A percentile compares a stretch with the other conserved stretches of the same genome.
Evolutionary conservation across 805 yeast genomes (phyloP).

Genomic region (Candida silvicultrix): DNA sequence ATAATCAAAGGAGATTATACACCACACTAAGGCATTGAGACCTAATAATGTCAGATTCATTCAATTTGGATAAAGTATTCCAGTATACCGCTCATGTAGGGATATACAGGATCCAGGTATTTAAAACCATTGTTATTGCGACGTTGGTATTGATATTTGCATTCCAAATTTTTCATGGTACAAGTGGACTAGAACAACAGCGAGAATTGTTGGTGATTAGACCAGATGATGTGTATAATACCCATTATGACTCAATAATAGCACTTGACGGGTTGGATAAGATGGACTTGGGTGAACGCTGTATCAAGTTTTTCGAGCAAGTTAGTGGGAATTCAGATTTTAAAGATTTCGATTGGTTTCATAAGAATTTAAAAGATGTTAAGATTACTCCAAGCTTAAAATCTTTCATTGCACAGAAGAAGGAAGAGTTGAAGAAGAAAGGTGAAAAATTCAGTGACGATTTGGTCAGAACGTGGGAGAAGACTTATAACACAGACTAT

Average conservation of each 20-base stretch:
- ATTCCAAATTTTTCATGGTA: background rate
- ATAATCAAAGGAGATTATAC: no score
- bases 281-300: background rate
- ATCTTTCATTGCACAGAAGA: constrained; percentile 1
- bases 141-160: background rate
- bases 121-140: background rate
- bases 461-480: background rate
- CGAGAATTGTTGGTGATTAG: background rate
- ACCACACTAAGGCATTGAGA: no score
- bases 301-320: background rate
- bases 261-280: background rate
- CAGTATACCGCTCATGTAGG: background rate
- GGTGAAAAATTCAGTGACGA: background rate
- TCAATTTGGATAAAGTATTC: background rate
- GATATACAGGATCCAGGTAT: background rate
- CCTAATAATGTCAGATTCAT: background rate
- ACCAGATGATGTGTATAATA: background rate
- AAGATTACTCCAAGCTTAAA: background rate
- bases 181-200: background rate
- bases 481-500: background rate
- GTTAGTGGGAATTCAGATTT: background rate
- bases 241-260: background rate
- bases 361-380: background rate
- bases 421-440: constrained; percentile 27
- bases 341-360: background rate